Evolutionary conservation across 345 rosid genomes (phyloP).

Genomic region (Mallotus nudiflorus): DNA sequence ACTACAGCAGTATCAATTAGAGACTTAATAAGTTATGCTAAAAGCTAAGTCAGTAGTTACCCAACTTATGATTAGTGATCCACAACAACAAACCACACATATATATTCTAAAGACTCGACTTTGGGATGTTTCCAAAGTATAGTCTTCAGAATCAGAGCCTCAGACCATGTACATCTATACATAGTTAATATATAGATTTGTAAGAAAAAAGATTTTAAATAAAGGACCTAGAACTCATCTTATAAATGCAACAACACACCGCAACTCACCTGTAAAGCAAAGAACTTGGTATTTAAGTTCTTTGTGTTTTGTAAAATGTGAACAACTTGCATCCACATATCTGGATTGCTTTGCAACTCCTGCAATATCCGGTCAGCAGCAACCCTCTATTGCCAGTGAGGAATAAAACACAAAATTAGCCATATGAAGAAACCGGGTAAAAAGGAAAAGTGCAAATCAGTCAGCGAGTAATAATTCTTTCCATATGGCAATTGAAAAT

Average conservation of each 20-base stretch:
- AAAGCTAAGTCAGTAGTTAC: background rate
- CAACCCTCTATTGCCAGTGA: conserved; percentile 62
- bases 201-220: background rate
- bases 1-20: background rate
- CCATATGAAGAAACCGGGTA: background rate
- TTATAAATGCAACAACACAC: background rate
- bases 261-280: conserved; percentile 76
- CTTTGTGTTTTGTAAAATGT: conserved; percentile 74
- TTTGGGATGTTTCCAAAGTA: too few relatives aligned
- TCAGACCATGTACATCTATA: background rate
- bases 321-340: conserved; percentile 99
- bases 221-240: background rate
- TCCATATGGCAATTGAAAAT: too few relatives aligned
- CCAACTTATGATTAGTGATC: background rate
- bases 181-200: background rate
- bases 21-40: background rate
- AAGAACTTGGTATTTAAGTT: conserved; percentile 93
- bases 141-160: background rate
- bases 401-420: background rate
- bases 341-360: conserved; percentile 94
- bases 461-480: too few relatives aligned
- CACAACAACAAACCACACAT: background rate
- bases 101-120: background rate
- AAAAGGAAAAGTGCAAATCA: background rate
- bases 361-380: conserved; percentile 95